phyloP scores from a whole-genome alignment of 2,329 filamentous ascomycete genomes.

The Paracamarosporium sp. region DNA sequence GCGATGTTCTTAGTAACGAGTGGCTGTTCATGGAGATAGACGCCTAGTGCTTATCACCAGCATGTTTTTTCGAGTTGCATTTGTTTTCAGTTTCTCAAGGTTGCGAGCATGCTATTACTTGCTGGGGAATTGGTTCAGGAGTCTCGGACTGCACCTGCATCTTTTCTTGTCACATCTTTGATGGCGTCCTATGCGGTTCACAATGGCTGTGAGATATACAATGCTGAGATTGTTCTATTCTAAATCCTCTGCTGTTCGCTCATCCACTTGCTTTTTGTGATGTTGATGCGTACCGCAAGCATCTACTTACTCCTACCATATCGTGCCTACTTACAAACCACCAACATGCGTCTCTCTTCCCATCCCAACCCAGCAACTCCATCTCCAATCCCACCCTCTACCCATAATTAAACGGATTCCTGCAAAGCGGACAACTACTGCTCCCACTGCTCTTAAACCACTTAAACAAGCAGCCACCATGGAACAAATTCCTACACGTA shows the following conservation, averaged over 20 bases:
- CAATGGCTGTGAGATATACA: background rate
- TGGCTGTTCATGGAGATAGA: slow-evolving; percentile 94
- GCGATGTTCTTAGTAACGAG: slow-evolving; percentile 72
- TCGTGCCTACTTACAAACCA: no score
- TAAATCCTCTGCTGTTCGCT: background rate
- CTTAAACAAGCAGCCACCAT: slow-evolving; percentile 87
- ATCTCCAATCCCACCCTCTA: slow-evolving; percentile 40
- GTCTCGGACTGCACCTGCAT: background rate
- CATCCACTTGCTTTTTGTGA: no score
- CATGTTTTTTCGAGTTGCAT: background rate
- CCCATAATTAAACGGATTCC: slow-evolving; percentile 79
- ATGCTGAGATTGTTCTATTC: background rate
- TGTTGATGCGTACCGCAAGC: no score
- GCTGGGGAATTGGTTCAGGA: slow-evolving; percentile 4
- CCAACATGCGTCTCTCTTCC: no score
- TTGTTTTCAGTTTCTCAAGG: background rate
- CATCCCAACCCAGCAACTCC: no score
- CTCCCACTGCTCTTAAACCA: slow-evolving; percentile 97
- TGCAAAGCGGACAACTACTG: slow-evolving; percentile 89
- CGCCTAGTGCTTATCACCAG: slow-evolving; percentile 57
- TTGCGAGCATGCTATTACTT: slow-evolving; percentile 6
- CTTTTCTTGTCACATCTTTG: background rate
- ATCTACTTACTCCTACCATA: no score
- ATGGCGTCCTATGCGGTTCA: background rate
- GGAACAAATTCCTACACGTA: slow-evolving; percentile 95